Conservation (phyloP, 2,329 filamentous ascomycete species). For the Botrytis squamosa region DNA sequence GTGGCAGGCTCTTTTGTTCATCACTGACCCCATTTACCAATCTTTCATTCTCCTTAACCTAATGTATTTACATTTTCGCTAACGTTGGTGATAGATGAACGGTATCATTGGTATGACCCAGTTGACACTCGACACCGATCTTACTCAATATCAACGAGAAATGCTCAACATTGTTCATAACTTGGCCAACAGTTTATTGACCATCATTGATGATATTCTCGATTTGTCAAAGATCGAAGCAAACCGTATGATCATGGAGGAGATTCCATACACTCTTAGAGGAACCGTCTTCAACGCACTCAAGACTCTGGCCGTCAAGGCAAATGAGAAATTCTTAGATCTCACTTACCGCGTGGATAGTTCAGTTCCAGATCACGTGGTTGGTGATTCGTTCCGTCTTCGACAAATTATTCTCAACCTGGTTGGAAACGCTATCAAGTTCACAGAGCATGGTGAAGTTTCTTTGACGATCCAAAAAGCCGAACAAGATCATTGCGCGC, state of each 20-base stretch:
- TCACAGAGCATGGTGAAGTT: constrained; percentile 94
- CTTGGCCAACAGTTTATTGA: constrained; percentile 90
- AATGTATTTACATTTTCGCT: neutral
- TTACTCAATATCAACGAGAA: constrained; percentile 93
- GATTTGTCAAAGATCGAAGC: constrained; percentile 85
- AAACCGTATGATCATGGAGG: constrained; percentile 96
- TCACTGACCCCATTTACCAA: neutral
- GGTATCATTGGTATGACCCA: constrained; percentile 68
- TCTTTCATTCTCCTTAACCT: neutral
- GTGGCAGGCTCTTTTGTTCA: neutral
- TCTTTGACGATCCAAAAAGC: constrained; percentile 84
- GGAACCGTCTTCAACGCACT: constrained; percentile 96
- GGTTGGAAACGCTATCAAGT: constrained; percentile 98
- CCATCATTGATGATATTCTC: constrained; percentile 87
- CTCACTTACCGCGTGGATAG: constrained; percentile 92
- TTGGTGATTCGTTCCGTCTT: constrained; percentile 93
- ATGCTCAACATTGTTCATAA: constrained; percentile 99
- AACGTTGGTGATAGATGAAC: constrained; percentile 14
- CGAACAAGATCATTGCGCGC: constrained; percentile 61
- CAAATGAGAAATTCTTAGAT: constrained; percentile 91
- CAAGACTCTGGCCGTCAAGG: constrained; percentile 95
- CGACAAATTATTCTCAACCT: constrained; percentile 96
- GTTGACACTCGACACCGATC: constrained; percentile 88
- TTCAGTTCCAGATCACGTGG: constrained; percentile 89
- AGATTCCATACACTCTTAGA: constrained; percentile 91